Conservation (phyloP, 306 rosid species). For the Castanospermum australe region DNA sequence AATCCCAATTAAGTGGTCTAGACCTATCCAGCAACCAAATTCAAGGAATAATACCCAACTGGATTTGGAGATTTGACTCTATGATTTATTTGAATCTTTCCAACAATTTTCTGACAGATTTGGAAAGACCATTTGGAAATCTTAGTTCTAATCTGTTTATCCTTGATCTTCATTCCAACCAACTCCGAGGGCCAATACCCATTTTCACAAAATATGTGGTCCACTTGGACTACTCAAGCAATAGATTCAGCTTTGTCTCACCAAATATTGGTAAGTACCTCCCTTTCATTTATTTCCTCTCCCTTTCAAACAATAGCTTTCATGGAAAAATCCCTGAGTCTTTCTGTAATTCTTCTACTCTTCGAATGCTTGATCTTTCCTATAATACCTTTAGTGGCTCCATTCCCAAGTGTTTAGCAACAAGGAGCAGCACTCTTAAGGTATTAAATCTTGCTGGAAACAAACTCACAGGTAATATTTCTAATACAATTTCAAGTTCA, state of each 20-base stretch:
- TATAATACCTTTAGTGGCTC: slow-evolving; percentile 13
- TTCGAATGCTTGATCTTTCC: slow-evolving; percentile 41
- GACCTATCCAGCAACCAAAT: slow-evolving; percentile 53
- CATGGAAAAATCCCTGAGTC: slow-evolving; percentile 11
- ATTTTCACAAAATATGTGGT: background rate
- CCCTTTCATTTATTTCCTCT: background rate
- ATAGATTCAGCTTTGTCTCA: slow-evolving; percentile 34
- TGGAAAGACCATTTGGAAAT: slow-evolving; percentile 22
- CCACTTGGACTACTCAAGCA: slow-evolving; percentile 38
- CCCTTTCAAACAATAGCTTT: slow-evolving; percentile 19
- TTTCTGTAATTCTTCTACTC: slow-evolving; percentile 6
- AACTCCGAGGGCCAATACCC: slow-evolving; percentile 34
- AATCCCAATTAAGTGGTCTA: background rate
- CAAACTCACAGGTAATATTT: slow-evolving; percentile 15
- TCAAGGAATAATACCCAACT: slow-evolving; percentile 43
- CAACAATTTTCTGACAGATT: slow-evolving; percentile 28
- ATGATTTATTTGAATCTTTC: slow-evolving; percentile 43
- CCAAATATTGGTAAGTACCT: background rate
- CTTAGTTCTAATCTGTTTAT: background rate
- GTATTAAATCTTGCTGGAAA: slow-evolving; percentile 27
- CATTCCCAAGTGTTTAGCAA: slow-evolving; percentile 31
- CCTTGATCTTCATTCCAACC: slow-evolving; percentile 53
- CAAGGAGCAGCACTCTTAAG: background rate
- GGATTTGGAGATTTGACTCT: slow-evolving; percentile 49
- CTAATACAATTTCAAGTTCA: background rate